A percentile compares a stretch with the other conserved stretches of the same genome.
These are phyloP conservation scores for Blastobotrys robertii DNA, from an alignment of 805 yeast species.

Conservation along the genomic window DNA sequence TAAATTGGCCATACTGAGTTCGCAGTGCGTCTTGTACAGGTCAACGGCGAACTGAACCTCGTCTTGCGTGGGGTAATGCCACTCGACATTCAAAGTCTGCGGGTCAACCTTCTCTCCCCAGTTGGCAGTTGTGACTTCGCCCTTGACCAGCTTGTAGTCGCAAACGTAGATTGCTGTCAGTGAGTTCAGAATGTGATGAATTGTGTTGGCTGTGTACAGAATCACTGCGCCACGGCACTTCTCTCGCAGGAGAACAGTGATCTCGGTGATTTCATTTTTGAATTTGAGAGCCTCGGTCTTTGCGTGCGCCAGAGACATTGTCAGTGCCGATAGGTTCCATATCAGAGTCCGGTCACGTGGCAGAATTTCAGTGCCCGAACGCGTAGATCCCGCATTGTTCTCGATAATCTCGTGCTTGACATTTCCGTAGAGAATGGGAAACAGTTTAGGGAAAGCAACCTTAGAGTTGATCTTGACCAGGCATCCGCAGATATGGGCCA, in stretches of 20 bases:
- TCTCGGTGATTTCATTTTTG: conserved; percentile 36
- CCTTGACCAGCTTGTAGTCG: conserved; percentile 15
- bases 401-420: conserved; percentile 59
- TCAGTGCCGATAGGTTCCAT: conserved; percentile 59
- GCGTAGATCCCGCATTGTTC: conserved; percentile 70
- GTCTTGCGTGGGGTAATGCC: conserved; percentile 60
- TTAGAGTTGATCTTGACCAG: conserved; percentile 56
- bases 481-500: conserved; percentile 65
- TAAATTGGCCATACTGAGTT: conserved; percentile 13
- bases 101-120: conserved; percentile 27
- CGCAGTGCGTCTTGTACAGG: conserved; percentile 42
- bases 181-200: conserved; percentile 58
- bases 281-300: conserved; percentile 39
- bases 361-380: conserved; percentile 53
- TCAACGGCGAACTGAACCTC: conserved; percentile 55
- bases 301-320: conserved; percentile 63
- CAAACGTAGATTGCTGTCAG: conserved; percentile 40
- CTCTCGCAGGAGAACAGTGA: conserved; percentile 35
- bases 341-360: conserved; percentile 72
- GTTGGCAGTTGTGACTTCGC: conserved; percentile 31
- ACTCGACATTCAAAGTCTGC: conserved; percentile 39
- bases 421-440: conserved; percentile 37
- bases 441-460: conserved; percentile 35
- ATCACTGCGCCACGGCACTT: conserved; percentile 57
- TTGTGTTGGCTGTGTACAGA: conserved; percentile 49